Percentiles rank a stretch among this genome's conserved stretches.
These are phyloP conservation scores for Vitis riparia DNA, from an alignment of 164 flowering plant species.

Conservation along the genomic window DNA sequence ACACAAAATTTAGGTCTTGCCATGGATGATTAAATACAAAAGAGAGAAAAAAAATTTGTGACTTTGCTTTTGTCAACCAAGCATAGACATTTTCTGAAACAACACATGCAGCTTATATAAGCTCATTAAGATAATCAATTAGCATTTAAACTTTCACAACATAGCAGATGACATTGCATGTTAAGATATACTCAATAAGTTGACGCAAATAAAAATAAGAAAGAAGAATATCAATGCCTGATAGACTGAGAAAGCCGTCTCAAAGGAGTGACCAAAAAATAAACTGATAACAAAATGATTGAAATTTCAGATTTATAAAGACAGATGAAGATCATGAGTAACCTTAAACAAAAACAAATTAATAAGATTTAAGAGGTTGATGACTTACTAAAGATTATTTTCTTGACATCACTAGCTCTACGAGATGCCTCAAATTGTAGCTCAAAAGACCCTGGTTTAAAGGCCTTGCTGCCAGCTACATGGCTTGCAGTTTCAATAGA, in stretches of 20 bases:
- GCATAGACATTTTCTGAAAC: too few species aligned
- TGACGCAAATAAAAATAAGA: not conserved
- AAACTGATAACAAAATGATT: not conserved
- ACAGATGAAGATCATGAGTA: not conserved
- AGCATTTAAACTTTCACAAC: not conserved
- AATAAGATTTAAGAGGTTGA: not conserved
- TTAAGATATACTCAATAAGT: not conserved
- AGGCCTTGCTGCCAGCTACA: conserved; percentile 29
- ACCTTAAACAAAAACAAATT: not conserved
- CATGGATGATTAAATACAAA: too few species aligned
- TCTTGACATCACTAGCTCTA: conserved; percentile 85
- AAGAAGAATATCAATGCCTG: too few species aligned
- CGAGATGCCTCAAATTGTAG: conserved; percentile 89
- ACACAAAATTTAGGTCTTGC: too few species aligned
- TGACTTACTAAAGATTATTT: conserved; percentile 76
- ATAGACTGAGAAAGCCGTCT: not conserved
- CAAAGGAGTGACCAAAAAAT: not conserved
- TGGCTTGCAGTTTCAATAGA: conserved; percentile 19
- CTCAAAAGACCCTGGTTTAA: conserved; percentile 70
- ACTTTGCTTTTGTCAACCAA: too few species aligned
- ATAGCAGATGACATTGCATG: not conserved
- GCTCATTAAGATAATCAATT: too few species aligned
- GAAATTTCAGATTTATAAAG: not conserved
- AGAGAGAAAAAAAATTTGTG: too few species aligned
- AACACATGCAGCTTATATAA: too few species aligned